Percentiles rank a stretch among this genome's conserved stretches.
These are phyloP conservation scores for Salix exigua DNA, from an alignment of 345 rosid genomes.

Conservation along the genomic window DNA sequence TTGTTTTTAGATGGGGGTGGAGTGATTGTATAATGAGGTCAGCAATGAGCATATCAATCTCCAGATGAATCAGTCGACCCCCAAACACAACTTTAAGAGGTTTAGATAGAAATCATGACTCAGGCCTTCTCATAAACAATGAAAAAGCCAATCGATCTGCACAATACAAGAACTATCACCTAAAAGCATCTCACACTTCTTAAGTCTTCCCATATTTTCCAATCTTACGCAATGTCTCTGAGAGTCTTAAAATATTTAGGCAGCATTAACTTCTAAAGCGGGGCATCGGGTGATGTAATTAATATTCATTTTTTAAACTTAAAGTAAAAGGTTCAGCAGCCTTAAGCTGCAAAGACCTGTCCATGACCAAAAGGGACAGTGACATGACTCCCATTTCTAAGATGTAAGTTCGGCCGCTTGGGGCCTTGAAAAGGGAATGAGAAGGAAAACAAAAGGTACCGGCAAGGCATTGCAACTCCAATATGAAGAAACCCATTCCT, in stretches of 20 bases:
- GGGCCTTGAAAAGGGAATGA: not conserved
- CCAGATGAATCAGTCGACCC: not conserved
- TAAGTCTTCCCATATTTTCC: not conserved
- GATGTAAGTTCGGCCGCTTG: not conserved
- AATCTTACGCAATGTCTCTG: not conserved
- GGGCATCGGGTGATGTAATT: not conserved
- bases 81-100: not conserved
- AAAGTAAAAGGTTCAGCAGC: not conserved
- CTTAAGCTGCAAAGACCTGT: not conserved
- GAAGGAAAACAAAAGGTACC: not conserved
- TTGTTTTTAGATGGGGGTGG: not conserved
- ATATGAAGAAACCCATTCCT: not conserved
- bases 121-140: not conserved
- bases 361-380: not conserved
- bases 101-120: not conserved
- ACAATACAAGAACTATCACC: not conserved
- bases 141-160: not conserved
- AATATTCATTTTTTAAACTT: not conserved
- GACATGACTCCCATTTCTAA: not conserved
- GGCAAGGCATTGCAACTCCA: not conserved
- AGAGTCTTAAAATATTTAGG: not conserved
- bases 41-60: not conserved
- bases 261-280: not conserved
- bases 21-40: not conserved
- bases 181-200: not conserved